phyloP scores from a whole-genome alignment of 331 rosid species.

The Cydonia oblonga region DNA sequence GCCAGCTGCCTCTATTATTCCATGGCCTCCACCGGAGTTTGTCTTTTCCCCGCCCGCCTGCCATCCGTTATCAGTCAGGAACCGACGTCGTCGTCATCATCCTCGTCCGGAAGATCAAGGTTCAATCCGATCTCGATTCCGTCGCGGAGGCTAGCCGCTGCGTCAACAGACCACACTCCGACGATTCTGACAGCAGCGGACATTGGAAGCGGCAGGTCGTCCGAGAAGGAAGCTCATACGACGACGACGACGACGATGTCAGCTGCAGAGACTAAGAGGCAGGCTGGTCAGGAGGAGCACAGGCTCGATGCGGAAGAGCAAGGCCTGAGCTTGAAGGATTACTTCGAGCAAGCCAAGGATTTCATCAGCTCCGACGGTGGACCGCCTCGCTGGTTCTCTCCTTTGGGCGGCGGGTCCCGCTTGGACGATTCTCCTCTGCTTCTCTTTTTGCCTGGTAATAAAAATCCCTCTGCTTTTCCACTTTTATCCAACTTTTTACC shows the following conservation, averaged over 20 bases:
- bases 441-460: constrained; percentile 39
- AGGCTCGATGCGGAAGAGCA: constrained; percentile 13
- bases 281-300: background rate
- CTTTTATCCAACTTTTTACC: background rate
- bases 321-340: constrained; percentile 34
- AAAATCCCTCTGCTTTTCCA: background rate
- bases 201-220: background rate
- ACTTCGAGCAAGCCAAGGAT: constrained; percentile 38
- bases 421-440: constrained; percentile 48
- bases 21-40: constrained; percentile 36
- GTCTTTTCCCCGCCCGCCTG: constrained; percentile 9
- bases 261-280: background rate
- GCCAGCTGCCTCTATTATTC: background rate
- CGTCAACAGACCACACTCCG: constrained; percentile 23
- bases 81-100: background rate
- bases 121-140: background rate
- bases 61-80: constrained; percentile 15
- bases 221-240: constrained; percentile 1
- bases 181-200: background rate
- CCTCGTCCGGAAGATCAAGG: background rate
- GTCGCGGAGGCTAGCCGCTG: constrained; percentile 19
- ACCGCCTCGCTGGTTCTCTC: constrained; percentile 88
- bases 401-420: constrained; percentile 11
- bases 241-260: background rate
- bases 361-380: constrained; percentile 41